Evolutionary conservation across 352 stramenopile genomes (phyloP).

Genomic region (Globisporangium yorkense): DNA sequence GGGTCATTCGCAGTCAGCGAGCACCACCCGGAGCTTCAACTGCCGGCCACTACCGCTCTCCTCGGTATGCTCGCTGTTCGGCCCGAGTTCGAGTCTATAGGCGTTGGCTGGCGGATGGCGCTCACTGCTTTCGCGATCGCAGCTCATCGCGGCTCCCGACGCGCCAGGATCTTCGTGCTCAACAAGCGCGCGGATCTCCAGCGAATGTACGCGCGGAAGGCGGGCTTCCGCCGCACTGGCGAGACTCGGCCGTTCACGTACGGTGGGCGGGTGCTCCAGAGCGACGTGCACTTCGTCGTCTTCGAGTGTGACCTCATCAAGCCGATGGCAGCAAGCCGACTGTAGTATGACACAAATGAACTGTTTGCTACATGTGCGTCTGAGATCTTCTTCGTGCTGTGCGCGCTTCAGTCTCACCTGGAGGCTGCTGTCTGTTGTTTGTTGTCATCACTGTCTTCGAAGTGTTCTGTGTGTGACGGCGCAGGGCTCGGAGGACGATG

Average conservation of each 20-base stretch:
- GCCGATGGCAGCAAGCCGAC: too few species aligned
- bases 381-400: too few species aligned
- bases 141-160: background rate
- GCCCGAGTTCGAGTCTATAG: slow-evolving; percentile 6
- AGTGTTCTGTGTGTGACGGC: too few species aligned
- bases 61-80: slow-evolving; percentile 6
- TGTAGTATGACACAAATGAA: too few species aligned
- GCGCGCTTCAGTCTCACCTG: too few species aligned
- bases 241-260: slow-evolving; percentile 9
- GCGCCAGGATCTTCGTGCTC: slow-evolving; percentile 9
- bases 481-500: too few species aligned
- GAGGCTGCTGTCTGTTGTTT: too few species aligned
- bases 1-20: too few species aligned
- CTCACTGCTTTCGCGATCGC: slow-evolving; percentile 2
- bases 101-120: slow-evolving; percentile 2
- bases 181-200: slow-evolving; percentile 12
- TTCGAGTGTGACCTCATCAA: background rate
- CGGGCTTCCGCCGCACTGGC: slow-evolving; percentile 4
- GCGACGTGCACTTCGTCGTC: slow-evolving; percentile 7
- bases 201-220: slow-evolving; percentile 4
- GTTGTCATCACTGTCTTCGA: too few species aligned
- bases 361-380: too few species aligned
- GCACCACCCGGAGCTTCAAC: background rate
- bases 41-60: slow-evolving; percentile 1
- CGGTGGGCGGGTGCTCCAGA: background rate